phyloP scores from a whole-genome alignment of 805 yeast genomes.

The Saccharomycopsis fibuligera region DNA sequence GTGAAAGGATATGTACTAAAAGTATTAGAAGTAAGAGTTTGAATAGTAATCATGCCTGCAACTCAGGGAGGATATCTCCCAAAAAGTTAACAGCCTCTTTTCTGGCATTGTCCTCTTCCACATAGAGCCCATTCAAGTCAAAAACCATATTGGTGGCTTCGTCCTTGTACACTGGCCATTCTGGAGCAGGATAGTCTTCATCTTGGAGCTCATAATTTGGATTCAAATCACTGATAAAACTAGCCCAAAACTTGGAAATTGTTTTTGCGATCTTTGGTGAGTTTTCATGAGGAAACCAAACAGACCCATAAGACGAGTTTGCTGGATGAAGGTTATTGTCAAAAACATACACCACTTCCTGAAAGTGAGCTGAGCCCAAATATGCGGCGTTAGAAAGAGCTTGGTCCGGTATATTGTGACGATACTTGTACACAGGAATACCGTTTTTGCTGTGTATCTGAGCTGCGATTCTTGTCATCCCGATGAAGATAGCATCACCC shows the following conservation, averaged over 20 bases:
- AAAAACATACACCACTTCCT: not conserved
- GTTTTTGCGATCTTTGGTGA: constrained; percentile 3
- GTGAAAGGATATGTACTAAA: too few relatives aligned
- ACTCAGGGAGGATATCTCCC: not conserved
- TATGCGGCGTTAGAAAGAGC: not conserved
- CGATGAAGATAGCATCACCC: not conserved
- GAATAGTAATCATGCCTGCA: not conserved
- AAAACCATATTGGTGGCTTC: constrained; percentile 6
- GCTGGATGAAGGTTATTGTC: not conserved
- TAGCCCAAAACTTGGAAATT: constrained; percentile 11
- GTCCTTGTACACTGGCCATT: constrained; percentile 11
- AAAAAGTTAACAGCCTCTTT: constrained; percentile 6
- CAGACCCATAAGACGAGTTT: not conserved
- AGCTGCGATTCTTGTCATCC: not conserved
- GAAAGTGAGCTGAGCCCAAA: not conserved
- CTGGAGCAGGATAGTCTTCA: constrained; percentile 18
- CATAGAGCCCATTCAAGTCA: constrained; percentile 13
- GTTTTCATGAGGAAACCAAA: constrained; percentile 5
- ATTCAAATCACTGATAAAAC: constrained; percentile 32
- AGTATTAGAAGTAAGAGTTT: too few relatives aligned
- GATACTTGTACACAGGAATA: not conserved
- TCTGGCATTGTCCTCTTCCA: constrained; percentile 15
- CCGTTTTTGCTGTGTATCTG: not conserved
- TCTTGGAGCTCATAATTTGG: too few relatives aligned
- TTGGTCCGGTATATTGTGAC: not conserved